Conservation (phyloP, 176 grass and related monocot genomes). For the Oryza glaberrima region DNA sequence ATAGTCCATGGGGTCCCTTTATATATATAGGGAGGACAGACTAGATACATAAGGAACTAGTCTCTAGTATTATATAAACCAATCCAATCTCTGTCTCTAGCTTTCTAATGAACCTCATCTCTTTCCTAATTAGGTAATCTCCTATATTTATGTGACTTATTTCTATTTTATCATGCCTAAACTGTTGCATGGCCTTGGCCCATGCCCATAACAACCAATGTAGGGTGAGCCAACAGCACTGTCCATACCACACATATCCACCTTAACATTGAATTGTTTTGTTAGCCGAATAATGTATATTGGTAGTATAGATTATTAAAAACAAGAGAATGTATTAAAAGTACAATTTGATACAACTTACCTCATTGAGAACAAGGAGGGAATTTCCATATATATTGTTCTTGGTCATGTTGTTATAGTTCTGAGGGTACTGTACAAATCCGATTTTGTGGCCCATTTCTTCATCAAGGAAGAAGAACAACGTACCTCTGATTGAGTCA, state of each 20-base stretch:
- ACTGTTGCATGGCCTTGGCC: no score
- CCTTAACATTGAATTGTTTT: conserved; percentile 49
- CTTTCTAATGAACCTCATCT: no score
- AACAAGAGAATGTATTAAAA: conserved; percentile 25
- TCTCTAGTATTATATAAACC: no score
- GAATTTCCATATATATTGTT: conserved; percentile 55
- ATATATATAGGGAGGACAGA: no score
- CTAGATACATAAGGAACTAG: no score
- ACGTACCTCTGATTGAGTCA: conserved; percentile 56
- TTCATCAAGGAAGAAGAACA: conserved; percentile 92
- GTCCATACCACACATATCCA: conserved; percentile 59
- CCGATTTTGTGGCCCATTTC: conserved; percentile 63
- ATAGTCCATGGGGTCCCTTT: no score
- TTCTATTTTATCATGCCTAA: no score
- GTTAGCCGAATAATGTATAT: conserved; percentile 10
- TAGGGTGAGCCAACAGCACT: conserved; percentile 61
- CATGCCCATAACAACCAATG: conserved; percentile 32
- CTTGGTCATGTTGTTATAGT: no score
- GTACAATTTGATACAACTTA: conserved; percentile 27
- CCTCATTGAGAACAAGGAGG: conserved; percentile 46
- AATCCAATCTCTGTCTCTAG: no score
- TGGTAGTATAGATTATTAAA: neutral
- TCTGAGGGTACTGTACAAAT: conserved; percentile 7
- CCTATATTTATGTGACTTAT: no score
- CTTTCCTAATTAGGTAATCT: no score